A percentile compares a stretch with the other conserved stretches of the same genome.
Conservation (phyloP, 169 alveolate genomes). For the Toxoplasma gondii region DNA sequence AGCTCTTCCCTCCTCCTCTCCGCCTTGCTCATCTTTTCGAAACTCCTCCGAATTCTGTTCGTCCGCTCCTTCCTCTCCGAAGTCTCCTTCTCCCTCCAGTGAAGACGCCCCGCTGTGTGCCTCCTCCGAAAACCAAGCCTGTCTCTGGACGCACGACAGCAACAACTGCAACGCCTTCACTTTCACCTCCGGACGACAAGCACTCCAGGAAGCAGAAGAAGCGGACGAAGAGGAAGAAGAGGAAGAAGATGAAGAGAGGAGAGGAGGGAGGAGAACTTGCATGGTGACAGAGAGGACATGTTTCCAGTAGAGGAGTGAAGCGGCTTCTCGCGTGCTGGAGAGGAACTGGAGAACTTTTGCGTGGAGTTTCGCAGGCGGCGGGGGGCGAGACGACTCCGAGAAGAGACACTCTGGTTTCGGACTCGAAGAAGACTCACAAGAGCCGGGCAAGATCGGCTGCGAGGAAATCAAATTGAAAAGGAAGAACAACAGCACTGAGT, state of each 20-base stretch:
- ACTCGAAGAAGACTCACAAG: background rate
- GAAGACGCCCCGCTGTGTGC: background rate
- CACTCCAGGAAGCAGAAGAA: background rate
- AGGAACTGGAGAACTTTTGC: background rate
- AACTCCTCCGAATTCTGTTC: background rate
- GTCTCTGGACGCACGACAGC: constrained; percentile 21
- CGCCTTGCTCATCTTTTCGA: background rate
- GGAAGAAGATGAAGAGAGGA: background rate
- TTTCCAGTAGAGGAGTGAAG: background rate
- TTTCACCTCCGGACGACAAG: background rate
- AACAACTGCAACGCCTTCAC: background rate
- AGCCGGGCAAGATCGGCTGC: background rate
- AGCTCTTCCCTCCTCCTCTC: background rate
- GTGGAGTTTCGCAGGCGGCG: constrained; percentile 5
- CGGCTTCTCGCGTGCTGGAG: background rate
- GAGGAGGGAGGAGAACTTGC: background rate
- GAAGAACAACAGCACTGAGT: background rate
- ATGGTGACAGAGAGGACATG: background rate
- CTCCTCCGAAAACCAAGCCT: background rate
- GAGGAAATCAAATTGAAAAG: background rate
- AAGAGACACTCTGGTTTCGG: background rate
- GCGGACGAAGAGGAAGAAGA: background rate
- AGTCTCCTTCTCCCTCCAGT: background rate
- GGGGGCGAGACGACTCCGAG: background rate
- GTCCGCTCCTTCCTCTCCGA: background rate